A percentile compares a stretch with the other conserved stretches of the same genome.
Conservation (phyloP, 257 asterid genomes). For the Penstemon barbatus region DNA sequence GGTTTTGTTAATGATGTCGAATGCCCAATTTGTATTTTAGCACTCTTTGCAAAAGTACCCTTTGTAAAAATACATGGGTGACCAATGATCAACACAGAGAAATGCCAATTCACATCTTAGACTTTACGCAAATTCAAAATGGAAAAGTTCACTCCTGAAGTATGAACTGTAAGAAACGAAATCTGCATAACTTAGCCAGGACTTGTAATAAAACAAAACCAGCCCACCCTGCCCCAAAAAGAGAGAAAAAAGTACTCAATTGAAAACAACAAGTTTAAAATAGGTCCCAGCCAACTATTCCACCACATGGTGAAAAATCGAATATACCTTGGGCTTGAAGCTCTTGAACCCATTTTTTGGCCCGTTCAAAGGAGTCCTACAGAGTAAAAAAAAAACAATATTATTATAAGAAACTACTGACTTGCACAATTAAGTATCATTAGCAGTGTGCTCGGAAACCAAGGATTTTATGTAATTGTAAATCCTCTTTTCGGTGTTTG, state of each 20-base stretch:
- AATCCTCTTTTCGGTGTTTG: no score
- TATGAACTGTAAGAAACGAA: neutral
- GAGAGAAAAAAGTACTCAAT: neutral
- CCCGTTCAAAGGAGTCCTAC: constrained; percentile 82
- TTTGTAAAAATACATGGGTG: neutral
- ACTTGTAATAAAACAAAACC: neutral
- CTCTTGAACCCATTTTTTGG: constrained; percentile 90
- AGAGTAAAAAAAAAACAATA: constrained; percentile 9
- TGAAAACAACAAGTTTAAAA: neutral
- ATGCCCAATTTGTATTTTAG: neutral
- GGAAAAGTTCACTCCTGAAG: neutral
- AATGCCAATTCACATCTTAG: neutral
- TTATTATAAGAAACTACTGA: constrained; percentile 19
- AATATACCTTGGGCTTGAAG: constrained; percentile 82
- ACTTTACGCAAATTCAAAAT: neutral
- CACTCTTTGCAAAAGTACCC: neutral
- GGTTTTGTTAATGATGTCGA: neutral
- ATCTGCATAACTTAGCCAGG: neutral
- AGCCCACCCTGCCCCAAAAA: neutral
- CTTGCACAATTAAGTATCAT: constrained; percentile 14
- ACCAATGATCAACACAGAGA: neutral
- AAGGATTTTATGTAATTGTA: neutral
- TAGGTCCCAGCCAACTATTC: constrained; percentile 15
- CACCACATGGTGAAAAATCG: neutral
- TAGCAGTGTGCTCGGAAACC: neutral